These are phyloP conservation scores for Malus orientalis DNA, from an alignment of 306 rosid species.

Conservation along the genomic window DNA sequence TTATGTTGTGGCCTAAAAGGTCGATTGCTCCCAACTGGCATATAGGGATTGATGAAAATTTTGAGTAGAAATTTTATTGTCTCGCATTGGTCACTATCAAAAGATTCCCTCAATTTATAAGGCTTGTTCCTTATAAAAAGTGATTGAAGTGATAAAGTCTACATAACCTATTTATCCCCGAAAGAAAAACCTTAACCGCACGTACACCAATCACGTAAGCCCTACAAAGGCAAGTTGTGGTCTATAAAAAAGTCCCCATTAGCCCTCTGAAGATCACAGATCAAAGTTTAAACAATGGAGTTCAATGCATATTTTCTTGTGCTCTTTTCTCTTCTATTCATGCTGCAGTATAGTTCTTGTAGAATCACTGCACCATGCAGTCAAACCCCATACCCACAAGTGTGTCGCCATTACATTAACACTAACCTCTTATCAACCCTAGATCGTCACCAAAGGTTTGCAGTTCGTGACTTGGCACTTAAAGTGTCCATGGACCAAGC, in stretches of 20 bases:
- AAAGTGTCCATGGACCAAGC: conserved; percentile 64
- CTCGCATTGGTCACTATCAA: too few relatives aligned
- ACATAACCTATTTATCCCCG: background rate
- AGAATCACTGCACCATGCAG: conserved; percentile 32
- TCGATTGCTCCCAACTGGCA: background rate
- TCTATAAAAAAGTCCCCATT: conserved; percentile 34
- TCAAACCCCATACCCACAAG: conserved; percentile 67
- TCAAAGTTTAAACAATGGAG: conserved; percentile 18
- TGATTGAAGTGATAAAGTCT: background rate
- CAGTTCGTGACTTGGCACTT: conserved; percentile 41
- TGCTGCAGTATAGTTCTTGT: conserved; percentile 21
- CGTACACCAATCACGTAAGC: background rate
- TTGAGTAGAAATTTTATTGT: too few relatives aligned
- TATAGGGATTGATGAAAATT: background rate
- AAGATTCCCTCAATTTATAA: too few relatives aligned
- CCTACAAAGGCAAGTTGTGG: conserved; percentile 15
- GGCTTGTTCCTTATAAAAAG: too few relatives aligned
- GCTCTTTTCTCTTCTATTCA: conserved; percentile 19
- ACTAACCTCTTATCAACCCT: conserved; percentile 30
- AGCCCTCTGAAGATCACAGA: background rate
- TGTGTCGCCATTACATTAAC: conserved; percentile 42
- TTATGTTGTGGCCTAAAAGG: background rate
- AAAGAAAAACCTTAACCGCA: background rate
- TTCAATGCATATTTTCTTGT: conserved; percentile 19
- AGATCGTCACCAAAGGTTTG: background rate